These are phyloP conservation scores for Staphylotrichum longicolle DNA, from an alignment of 495 filamentous ascomycete genomes.

Conservation along the genomic window DNA sequence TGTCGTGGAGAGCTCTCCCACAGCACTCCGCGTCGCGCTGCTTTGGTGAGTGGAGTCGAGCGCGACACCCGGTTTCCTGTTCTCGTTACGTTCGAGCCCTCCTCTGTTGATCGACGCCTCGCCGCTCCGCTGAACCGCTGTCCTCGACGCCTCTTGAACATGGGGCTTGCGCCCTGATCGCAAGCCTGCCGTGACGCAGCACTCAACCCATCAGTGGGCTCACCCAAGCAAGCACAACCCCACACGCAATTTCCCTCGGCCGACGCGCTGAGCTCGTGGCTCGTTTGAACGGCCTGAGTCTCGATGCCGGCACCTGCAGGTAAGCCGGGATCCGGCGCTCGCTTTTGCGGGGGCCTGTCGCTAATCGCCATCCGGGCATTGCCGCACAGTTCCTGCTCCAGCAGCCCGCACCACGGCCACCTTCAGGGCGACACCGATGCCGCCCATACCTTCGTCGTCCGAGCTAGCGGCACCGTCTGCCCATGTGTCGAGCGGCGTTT, in stretches of 20 bases:
- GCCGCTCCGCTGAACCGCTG: background rate
- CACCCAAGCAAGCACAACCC: background rate
- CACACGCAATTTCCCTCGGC: background rate
- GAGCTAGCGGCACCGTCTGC: constrained; percentile 12
- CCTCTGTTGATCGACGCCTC: background rate
- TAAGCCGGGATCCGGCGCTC: constrained; percentile 14
- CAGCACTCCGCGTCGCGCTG: constrained; percentile 5
- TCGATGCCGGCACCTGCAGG: constrained; percentile 24
- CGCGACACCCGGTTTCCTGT: constrained; percentile 11
- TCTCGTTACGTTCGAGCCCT: background rate
- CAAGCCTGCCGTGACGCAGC: constrained; percentile 21
- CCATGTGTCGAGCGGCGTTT: constrained; percentile 9
- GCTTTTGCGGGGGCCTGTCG: background rate
- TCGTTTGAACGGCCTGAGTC: background rate
- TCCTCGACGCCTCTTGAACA: constrained; percentile 11
- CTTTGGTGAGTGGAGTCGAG: constrained; percentile 13
- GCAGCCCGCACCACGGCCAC: constrained; percentile 12
- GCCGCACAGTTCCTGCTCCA: constrained; percentile 16
- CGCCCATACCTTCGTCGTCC: constrained; percentile 20
- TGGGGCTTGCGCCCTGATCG: constrained; percentile 20
- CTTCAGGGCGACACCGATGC: constrained; percentile 27
- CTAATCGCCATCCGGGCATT: constrained; percentile 14
- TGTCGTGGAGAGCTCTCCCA: background rate
- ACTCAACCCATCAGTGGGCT: constrained; percentile 7
- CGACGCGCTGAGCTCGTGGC: background rate